Evolutionary conservation across 306 rosid species (phyloP).

Genomic region (Ormosia semicastrata): DNA sequence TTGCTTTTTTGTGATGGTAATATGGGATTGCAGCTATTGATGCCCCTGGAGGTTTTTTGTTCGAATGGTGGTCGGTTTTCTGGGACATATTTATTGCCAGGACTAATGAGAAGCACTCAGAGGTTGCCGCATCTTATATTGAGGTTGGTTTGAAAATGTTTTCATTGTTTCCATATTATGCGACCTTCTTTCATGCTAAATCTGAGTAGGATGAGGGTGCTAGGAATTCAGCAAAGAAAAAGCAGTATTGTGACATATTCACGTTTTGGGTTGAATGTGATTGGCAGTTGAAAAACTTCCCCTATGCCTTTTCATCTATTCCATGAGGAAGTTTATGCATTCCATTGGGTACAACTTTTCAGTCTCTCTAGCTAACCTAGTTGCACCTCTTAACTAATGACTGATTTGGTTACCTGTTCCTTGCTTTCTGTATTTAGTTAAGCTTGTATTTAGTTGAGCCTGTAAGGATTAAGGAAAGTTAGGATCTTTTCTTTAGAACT

Average conservation of each 20-base stretch:
- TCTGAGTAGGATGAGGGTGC: constrained; percentile 10
- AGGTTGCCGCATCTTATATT: constrained; percentile 96
- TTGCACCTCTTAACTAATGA: not conserved
- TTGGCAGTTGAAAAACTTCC: not conserved
- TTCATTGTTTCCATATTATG: not conserved
- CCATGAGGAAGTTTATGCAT: not conserved
- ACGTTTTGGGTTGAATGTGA: not conserved
- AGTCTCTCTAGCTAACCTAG: not conserved
- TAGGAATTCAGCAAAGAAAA: constrained; percentile 8
- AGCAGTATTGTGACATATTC: not conserved
- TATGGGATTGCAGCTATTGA: constrained; percentile 80
- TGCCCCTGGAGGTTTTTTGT: constrained; percentile 98
- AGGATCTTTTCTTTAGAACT: not conserved
- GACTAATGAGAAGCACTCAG: constrained; percentile 99
- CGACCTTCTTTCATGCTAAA: not conserved
- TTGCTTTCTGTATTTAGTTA: not conserved
- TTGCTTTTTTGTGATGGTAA: constrained; percentile 4
- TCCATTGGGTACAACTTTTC: not conserved
- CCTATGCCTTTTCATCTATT: not conserved
- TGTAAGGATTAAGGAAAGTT: not conserved
- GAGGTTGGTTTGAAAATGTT: constrained; percentile 62
- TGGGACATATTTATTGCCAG: constrained; percentile 99
- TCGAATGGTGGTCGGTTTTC: constrained; percentile 99
- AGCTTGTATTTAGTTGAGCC: not conserved
- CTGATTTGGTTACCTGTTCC: constrained; percentile 14